These are phyloP conservation scores for Trichoderma atroviride DNA, from an alignment of 2,329 filamentous ascomycete genomes.

Conservation along the genomic window DNA sequence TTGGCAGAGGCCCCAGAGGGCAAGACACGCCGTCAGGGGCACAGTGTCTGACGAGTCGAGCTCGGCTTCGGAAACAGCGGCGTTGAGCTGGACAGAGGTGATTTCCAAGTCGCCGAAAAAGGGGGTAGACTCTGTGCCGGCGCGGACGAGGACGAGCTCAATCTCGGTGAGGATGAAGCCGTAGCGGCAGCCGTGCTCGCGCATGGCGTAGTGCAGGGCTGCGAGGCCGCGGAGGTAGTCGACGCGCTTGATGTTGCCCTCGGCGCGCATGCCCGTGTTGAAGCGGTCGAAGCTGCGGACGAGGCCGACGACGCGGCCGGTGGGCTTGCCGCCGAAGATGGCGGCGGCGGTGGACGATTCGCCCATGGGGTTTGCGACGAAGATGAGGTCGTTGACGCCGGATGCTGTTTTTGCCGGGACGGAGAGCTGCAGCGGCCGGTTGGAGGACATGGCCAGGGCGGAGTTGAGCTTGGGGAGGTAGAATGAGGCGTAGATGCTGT, in stretches of 20 bases:
- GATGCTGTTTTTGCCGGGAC: slow-evolving; percentile 42
- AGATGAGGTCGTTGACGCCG: slow-evolving; percentile 58
- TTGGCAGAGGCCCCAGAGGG: slow-evolving; percentile 78
- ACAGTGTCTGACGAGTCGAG: slow-evolving; percentile 36
- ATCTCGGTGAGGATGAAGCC: slow-evolving; percentile 97
- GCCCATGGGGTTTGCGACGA: slow-evolving; percentile 64
- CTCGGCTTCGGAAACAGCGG: slow-evolving; percentile 37
- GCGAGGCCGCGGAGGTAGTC: slow-evolving; percentile 86
- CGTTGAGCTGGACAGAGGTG: slow-evolving; percentile 60
- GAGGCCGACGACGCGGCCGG: slow-evolving; percentile 72
- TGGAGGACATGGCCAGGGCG: slow-evolving; percentile 75
- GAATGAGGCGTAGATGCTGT: slow-evolving; percentile 73
- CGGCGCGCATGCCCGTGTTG: slow-evolving; percentile 91
- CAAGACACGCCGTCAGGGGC: slow-evolving; percentile 70
- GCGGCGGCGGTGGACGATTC: slow-evolving; percentile 59
- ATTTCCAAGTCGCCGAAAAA: slow-evolving; percentile 91
- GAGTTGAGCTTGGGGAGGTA: slow-evolving; percentile 88
- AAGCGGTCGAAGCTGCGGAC: slow-evolving; percentile 91
- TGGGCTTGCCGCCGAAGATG: slow-evolving; percentile 52
- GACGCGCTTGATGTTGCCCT: slow-evolving; percentile 81
- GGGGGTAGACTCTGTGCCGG: slow-evolving; percentile 70
- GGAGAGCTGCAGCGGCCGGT: slow-evolving; percentile 60
- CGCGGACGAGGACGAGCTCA: slow-evolving; percentile 87
- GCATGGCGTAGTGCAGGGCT: slow-evolving; percentile 88
- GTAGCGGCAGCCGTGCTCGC: slow-evolving; percentile 89